Evolutionary conservation across 306 rosid genomes (phyloP), one percentile per base, ranked within the genome.

Genomic region (Vigna angularis): DNA sequence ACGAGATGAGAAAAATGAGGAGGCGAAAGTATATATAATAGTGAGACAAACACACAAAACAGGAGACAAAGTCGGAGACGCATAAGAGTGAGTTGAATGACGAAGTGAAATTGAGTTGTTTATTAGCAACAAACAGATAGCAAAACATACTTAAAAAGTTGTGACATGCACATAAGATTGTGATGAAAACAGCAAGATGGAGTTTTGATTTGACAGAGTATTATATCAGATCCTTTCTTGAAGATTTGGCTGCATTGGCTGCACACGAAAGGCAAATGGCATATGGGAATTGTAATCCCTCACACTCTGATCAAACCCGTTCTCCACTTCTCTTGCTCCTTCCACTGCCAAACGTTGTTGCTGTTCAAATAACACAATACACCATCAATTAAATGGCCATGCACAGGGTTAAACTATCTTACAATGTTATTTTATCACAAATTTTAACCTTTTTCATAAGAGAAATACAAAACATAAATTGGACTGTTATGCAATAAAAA

Each of bases 241-340:
- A 24, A 91, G 98, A 85, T 93, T 93, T 61, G 97, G 98, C 89
- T 93, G 98, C 84, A 89, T 91, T 3, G 98, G 97, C 84, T 91
- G 98, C 26, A 88, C 97, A 2, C 98, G 88, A 68, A 88, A 89
- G 18, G 91, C 80, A 78, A 93, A 91, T 38, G 96, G 89, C 76
- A 93, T 81, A 17, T 86, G 91, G 38, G 82, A 56, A 70, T 74
- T 83, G 85, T 68, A 84, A 61, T 89, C 89, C 68, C 89, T 87
- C 72, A 81, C 38, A 44, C 85, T 79, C 71, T 83, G 82, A 66
- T 88, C 82, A 69, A 86, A 88, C 5, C 77, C 88, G 76, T 76
- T 82, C 1, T 86, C 90, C 83, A 85, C 52, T 7, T 86, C 89
- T 72, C 91, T 88, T n/a, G 57, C 78, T 15, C 77, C 90, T 76